These are phyloP conservation scores for Amoeboaphelidium occidentale DNA, from an alignment of 371 early-diverging fungal species.

Conservation along the genomic window DNA sequence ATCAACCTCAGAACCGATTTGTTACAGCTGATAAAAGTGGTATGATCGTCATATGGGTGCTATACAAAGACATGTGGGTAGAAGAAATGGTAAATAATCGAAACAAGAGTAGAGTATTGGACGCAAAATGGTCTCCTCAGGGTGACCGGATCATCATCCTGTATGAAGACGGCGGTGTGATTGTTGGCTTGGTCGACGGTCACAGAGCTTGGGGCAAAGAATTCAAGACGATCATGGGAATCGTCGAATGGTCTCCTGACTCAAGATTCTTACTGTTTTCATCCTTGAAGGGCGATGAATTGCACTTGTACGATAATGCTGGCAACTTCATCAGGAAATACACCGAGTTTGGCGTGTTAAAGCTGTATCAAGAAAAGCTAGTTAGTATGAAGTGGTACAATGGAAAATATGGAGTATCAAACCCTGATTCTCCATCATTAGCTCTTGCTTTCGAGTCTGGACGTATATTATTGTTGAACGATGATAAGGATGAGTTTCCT, in stretches of 20 bases:
- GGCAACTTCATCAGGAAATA: conserved; percentile 16
- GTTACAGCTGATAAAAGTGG: conserved; percentile 26
- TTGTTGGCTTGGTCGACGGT: conserved; percentile 30
- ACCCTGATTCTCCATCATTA: conserved; percentile 15
- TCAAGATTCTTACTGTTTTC: conserved; percentile 20
- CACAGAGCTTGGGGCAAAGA: conserved; percentile 27
- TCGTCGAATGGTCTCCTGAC: conserved; percentile 26
- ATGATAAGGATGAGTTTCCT: conserved; percentile 20
- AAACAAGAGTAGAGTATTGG: conserved; percentile 21
- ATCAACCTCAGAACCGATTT: conserved; percentile 19
- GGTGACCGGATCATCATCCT: conserved; percentile 24
- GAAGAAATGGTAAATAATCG: conserved; percentile 30
- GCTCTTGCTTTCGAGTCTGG: conserved; percentile 27
- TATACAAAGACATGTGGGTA: conserved; percentile 26
- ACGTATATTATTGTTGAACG: conserved; percentile 19
- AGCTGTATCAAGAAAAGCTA: conserved; percentile 7
- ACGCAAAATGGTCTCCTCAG: conserved; percentile 24
- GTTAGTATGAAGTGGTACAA: conserved; percentile 17
- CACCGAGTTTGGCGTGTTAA: no score
- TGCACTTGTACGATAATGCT: conserved; percentile 19
- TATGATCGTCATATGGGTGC: conserved; percentile 28
- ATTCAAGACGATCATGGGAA: no score
- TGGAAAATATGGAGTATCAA: conserved; percentile 18
- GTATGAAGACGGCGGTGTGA: conserved; percentile 29
- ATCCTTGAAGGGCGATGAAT: conserved; percentile 14